Percentiles rank a stretch among this genome's conserved stretches.
These are phyloP conservation scores for Penicillium herquei DNA, from an alignment of 495 filamentous ascomycete species.

Conservation along the genomic window DNA sequence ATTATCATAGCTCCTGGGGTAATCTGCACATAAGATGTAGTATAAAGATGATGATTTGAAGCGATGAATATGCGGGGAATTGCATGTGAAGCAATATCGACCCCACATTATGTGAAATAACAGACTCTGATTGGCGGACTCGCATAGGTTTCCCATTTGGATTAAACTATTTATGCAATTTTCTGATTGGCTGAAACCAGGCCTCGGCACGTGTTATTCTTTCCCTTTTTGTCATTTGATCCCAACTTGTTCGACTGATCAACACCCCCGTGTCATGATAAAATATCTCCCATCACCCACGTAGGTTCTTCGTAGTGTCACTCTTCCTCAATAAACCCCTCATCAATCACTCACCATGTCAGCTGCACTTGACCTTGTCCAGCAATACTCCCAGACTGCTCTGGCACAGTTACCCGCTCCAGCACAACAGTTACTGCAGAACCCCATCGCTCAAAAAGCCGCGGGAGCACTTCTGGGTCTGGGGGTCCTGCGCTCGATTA, in stretches of 20 bases:
- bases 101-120: not conserved
- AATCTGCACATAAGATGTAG: too few relatives aligned
- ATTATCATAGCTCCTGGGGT: too few relatives aligned
- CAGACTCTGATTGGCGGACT: not conserved
- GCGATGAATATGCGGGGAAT: not conserved
- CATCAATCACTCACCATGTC: constrained; percentile 19
- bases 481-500: constrained; percentile 38
- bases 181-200: not conserved
- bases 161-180: not conserved
- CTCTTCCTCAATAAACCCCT: not conserved
- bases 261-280: too few relatives aligned
- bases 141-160: not conserved
- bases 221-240: too few relatives aligned
- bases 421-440: constrained; percentile 25
- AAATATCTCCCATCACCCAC: too few relatives aligned
- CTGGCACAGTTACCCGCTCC: constrained; percentile 29
- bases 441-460: constrained; percentile 31
- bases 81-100: not conserved
- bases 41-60: too few relatives aligned
- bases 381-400: constrained; percentile 29
- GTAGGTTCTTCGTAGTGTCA: too few relatives aligned
- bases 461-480: constrained; percentile 30
- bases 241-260: too few relatives aligned
- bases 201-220: not conserved
- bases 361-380: constrained; percentile 22